Base-by-base conservation (phyloP, 1,139 yeast genomes). In the Arxiozyma bovina region DNA sequence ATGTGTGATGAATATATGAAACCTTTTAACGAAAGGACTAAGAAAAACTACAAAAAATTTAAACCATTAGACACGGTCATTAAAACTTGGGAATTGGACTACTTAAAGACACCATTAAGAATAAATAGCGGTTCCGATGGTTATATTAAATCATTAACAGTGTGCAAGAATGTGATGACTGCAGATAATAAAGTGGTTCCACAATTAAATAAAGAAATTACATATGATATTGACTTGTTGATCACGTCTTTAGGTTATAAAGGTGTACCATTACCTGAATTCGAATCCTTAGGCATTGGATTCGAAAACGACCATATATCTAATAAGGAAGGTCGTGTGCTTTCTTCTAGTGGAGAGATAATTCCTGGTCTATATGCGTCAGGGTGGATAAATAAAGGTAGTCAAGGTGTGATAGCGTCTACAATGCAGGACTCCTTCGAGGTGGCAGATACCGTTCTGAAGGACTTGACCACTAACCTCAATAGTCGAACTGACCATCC, bases 321-420 rank as follows among this genome's bases (percentile, higher is more conserved):
- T 3, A 87, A 86, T 61, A 65, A 68, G 12, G 74, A 75, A 9
- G 96, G 96, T 0, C 77, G 85, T 52, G 79, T 86, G 0, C 62
- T 78, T 17, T 60, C 65, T 3, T 47, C 27, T 20, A 21, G 42
- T 12, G 69, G 64, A n/a, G 60, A 67, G 1, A 63, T 60, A 1
- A 54, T 71, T 25, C 74, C 76, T 0, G 87, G 91, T 0, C 73
- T 88, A 60, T 93, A 90, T 63, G 83, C 88, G 1, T 76, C 93
- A 4, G 99, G 99, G 0, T 93, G 99, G 99, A 85, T 91, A 53
- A 82, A 86, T 57, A 84, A 79, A 54, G 96, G 96, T 0, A 89
- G 96, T 9, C 78, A 80, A 42, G 99, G 99, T 0, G 96, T 90
- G 6, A 93, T 93, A 59, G 96, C 96, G 17, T 79, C 87, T 18